Base-by-base conservation (phyloP, 2,329 filamentous ascomycete genomes). In the Calcarisporium arbuscula region DNA sequence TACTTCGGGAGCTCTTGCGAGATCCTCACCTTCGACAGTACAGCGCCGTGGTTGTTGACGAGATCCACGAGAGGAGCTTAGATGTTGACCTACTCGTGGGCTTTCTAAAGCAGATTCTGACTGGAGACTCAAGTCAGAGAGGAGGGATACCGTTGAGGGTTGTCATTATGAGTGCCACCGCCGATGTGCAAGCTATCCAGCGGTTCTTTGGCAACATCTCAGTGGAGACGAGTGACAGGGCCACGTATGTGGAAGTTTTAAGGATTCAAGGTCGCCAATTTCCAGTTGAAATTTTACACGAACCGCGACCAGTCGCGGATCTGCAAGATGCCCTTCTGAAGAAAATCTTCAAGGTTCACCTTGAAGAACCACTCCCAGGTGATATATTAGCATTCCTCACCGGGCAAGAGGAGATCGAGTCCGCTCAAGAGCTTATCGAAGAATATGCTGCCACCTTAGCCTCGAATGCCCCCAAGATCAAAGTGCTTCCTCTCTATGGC, bases 151-250 rank as follows among this genome's bases (percentile, higher is more conserved):
- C 84, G 2, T 64, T 98, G 36, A 96, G 95, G 57, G 79, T 96
- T 4, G 76, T 95, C 21, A 77, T 96, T 53, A 98, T 98, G 92
- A 95, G 89, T 70, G 92, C 92, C 32, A 98, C 92, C 6, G 86
- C 88, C 23, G 86, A 96, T 56, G 80, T 95, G 38, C 81, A 90
- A 40, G 77, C 74, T 36, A 77, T 96, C 20, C 70, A 77, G 28
- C 65, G 67, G 0, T 96, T 95, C 56, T 95, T 96, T 62, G 61
- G 65, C 8, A 49, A 54, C 7, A 31, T 45, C 5, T 10, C 8
- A 8, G 30, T 32, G 14, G n/a, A n/a, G n/a, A n/a, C n/a, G n/a
- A n/a, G n/a, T n/a, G n/a, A n/a, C n/a, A n/a, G n/a, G n/a, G n/a
- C n/a, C n/a, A 46, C 33, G 9, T 34, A 41, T 2, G 58, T 65